Evolutionary conservation across 441 rosid genomes (phyloP).

Genomic region (Cnidoscolus chayamansa): DNA sequence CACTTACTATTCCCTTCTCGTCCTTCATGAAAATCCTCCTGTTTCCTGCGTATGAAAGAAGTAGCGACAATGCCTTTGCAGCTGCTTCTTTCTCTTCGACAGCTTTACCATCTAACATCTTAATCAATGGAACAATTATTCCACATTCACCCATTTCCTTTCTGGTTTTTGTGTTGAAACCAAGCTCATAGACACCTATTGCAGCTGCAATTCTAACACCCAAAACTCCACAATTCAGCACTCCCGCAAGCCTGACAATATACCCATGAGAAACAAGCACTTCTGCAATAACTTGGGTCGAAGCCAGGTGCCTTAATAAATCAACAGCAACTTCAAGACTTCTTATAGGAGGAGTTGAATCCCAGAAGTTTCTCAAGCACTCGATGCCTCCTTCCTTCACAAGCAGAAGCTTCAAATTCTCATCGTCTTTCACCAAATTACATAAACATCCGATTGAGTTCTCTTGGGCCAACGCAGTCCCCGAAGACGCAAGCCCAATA

Average conservation of each 20-base stretch:
- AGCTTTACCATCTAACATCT: constrained; percentile 85
- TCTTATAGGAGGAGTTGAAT: constrained; percentile 46
- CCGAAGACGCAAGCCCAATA: constrained; percentile 53
- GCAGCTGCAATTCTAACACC: constrained; percentile 77
- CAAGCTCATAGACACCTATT: constrained; percentile 48
- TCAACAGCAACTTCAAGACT: constrained; percentile 68
- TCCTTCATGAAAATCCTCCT: constrained; percentile 51
- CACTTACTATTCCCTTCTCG: constrained; percentile 52
- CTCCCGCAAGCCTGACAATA: constrained; percentile 28
- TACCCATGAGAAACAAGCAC: constrained; percentile 42
- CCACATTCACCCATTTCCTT: constrained; percentile 71
- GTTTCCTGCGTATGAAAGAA: constrained; percentile 46
- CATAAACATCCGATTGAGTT: constrained; percentile 69
- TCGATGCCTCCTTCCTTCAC: constrained; percentile 68
- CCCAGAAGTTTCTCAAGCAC: constrained; percentile 74
- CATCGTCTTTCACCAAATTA: constrained; percentile 56
- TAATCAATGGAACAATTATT: constrained; percentile 48
- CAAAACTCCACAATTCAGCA: constrained; percentile 55
- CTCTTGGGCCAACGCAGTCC: constrained; percentile 73
- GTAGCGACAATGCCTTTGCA: constrained; percentile 57
- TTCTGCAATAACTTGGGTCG: constrained; percentile 19
- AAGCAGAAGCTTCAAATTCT: constrained; percentile 50
- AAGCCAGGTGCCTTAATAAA: constrained; percentile 30
- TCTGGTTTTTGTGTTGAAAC: constrained; percentile 49
- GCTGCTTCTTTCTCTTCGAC: constrained; percentile 82